Evolutionary conservation across 2,329 filamentous ascomycete genomes (phyloP).

Genomic region (Helotiales sp.): DNA sequence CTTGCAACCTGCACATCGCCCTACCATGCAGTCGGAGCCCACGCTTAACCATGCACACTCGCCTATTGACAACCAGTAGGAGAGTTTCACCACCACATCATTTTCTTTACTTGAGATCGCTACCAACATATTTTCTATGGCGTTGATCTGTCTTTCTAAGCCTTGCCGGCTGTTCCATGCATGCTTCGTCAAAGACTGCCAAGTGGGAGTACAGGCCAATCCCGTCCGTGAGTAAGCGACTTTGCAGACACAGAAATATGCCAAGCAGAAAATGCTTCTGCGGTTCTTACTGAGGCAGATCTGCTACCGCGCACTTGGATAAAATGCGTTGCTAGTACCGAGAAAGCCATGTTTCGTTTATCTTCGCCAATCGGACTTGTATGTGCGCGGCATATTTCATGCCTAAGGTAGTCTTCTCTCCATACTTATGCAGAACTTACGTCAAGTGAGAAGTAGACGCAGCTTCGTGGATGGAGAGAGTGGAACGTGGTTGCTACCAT

Average conservation of each 20-base stretch:
- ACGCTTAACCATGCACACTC: conserved; percentile 17
- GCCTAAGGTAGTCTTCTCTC: background rate
- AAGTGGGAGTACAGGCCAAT: background rate
- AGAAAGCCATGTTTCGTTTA: conserved; percentile 7
- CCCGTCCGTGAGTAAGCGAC: background rate
- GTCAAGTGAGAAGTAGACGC: background rate
- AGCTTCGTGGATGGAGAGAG: background rate
- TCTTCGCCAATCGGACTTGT: conserved; percentile 18
- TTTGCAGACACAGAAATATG: background rate
- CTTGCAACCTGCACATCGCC: background rate
- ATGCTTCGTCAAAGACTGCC: background rate
- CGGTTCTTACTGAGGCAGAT: background rate
- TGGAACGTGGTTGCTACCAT: background rate
- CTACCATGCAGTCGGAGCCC: background rate
- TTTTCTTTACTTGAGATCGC: background rate
- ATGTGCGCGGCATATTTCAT: background rate
- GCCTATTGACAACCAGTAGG: conserved; percentile 16
- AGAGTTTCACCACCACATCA: background rate
- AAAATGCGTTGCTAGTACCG: background rate
- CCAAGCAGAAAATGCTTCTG: background rate
- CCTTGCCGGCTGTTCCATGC: background rate
- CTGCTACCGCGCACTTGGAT: background rate
- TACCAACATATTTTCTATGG: background rate
- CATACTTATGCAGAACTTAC: background rate
- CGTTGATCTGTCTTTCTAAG: background rate